Conservation (phyloP, 306 rosid genomes). For the Corylus avellana region DNA sequence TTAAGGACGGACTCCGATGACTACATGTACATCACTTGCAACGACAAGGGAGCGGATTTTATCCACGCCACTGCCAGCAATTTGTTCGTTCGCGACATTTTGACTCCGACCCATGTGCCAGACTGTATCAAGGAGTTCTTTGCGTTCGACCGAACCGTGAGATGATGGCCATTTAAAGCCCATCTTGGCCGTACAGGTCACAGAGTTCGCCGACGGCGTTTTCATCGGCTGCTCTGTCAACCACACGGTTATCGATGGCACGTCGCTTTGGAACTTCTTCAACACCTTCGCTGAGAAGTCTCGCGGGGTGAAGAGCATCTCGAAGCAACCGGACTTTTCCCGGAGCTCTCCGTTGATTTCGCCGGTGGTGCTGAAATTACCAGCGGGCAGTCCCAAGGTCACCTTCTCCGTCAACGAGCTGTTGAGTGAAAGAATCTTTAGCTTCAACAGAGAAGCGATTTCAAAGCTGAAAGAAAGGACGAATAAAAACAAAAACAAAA, state of each 20-base stretch:
- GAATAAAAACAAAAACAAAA: conserved; percentile 28
- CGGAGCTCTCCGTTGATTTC: conserved; percentile 59
- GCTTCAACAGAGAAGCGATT: conserved; percentile 71
- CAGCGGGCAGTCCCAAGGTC: conserved; percentile 66
- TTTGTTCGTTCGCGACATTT: conserved; percentile 35
- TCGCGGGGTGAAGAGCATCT: conserved; percentile 28
- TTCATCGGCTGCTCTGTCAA: conserved; percentile 76
- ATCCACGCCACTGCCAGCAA: conserved; percentile 44
- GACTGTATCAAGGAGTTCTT: conserved; percentile 54
- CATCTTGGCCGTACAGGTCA: conserved; percentile 70
- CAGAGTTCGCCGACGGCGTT: conserved; percentile 70
- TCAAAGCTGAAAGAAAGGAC: conserved; percentile 53
- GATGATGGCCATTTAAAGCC: conserved; percentile 68
- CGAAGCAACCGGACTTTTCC: conserved; percentile 56
- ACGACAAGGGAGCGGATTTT: conserved; percentile 81
- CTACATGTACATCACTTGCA: conserved; percentile 57
- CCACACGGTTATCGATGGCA: conserved; percentile 82
- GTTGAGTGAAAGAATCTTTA: conserved; percentile 63
- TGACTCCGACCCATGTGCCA: conserved; percentile 47
- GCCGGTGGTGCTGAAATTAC: conserved; percentile 55
- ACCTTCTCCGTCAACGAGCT: conserved; percentile 63
- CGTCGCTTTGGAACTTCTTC: conserved; percentile 95
- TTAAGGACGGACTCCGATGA: conserved; percentile 56
- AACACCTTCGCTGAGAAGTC: conserved; percentile 74
- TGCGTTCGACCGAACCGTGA: conserved; percentile 61